These are phyloP conservation scores for Sporothrix pseudoabietina DNA, from an alignment of 2,329 filamentous ascomycete species.

Conservation along the genomic window DNA sequence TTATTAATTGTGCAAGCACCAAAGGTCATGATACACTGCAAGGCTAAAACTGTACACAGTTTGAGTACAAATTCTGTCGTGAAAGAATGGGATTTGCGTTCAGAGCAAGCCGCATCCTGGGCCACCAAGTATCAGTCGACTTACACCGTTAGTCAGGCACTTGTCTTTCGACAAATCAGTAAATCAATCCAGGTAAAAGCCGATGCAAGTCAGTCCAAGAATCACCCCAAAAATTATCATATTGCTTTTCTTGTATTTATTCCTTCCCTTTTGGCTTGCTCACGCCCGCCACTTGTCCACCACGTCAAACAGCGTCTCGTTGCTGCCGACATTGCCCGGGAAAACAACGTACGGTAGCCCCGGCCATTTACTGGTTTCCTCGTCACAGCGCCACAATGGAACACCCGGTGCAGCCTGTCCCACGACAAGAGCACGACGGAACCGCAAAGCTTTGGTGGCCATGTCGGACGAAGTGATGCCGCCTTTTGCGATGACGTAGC, in stretches of 20 bases:
- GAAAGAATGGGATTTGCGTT: too few relatives aligned
- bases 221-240: too few relatives aligned
- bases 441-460: slow-evolving; percentile 57
- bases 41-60: too few relatives aligned
- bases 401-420: slow-evolving; percentile 61
- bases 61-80: too few relatives aligned
- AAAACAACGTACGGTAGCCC: slow-evolving; percentile 61
- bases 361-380: slow-evolving; percentile 52
- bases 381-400: slow-evolving; percentile 61
- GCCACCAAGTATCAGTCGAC: too few relatives aligned
- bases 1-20: too few relatives aligned
- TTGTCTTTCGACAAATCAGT: too few relatives aligned
- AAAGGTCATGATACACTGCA: too few relatives aligned
- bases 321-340: slow-evolving; percentile 59
- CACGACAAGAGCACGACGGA: slow-evolving; percentile 57
- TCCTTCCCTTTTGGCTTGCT: background rate
- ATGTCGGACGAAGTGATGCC: slow-evolving; percentile 63
- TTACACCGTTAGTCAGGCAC: too few relatives aligned
- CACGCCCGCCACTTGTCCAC: slow-evolving; percentile 38
- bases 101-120: too few relatives aligned
- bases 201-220: too few relatives aligned
- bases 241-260: background rate
- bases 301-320: slow-evolving; percentile 50
- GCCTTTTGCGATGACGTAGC: slow-evolving; percentile 62
- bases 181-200: too few relatives aligned